Evolutionary conservation across 345 rosid species (phyloP), one percentile per base, ranked within the genome.

Genomic region (Camelina sativa): DNA sequence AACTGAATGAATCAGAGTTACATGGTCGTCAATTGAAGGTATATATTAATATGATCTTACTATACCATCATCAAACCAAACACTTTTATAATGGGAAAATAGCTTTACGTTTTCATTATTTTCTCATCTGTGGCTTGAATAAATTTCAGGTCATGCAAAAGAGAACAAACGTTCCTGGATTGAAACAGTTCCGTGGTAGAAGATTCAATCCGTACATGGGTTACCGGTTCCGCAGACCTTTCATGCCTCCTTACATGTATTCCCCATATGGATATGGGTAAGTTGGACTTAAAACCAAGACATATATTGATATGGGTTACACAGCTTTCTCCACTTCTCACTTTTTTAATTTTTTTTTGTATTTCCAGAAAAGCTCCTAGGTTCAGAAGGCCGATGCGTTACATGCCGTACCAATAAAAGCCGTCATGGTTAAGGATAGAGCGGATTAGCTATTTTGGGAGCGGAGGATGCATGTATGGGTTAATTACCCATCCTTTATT

Each of bases 21-120:
- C 99, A 94, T 83, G 96, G 99, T 55, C 97, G 97, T 56, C 97
- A 90, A 75, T 65, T 94, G 82, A 90, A 94, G 93, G 99, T 86
- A 65, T 22, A n/a, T 57, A 28, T 25, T 25, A 25, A 25, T 25
- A 28, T 43, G 48, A 43, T 5, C 22, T 52, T 55, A 15, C 37
- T 34, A 57, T 28, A 55, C 30, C 40, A 43, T 15, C 16, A 43
- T 15, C 16, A 43, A 62, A 53, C 25, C 32, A 37, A 38, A 50
- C 52, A 40, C 56, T 3, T 35, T 13, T 9, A 48, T 3, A 8
- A 37, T 23, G 22, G 6, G 9, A 5, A 4, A 20, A 43, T 3
- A 0, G 2, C 40, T 46, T 25, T n/a, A n/a, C n/a, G n/a, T n/a
- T n/a, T n/a, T 13, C 32, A 22, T 48, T 2, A 13, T 50, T 9